Conservation (phyloP, 2,329 filamentous ascomycete species). For the Cyphellophora europaea region DNA sequence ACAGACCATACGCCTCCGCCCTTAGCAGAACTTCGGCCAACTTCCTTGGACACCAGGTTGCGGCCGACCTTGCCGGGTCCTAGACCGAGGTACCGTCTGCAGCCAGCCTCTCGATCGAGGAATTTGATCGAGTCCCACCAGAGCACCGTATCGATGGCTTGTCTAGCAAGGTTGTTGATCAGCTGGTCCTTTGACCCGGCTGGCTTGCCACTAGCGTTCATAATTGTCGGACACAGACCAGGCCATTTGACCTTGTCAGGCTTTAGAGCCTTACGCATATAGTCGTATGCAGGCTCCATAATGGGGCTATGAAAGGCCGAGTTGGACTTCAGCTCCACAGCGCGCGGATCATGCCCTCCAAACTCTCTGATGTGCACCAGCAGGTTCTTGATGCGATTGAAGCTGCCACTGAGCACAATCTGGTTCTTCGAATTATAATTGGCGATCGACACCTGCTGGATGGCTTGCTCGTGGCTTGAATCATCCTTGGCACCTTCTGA, state of each 20-base stretch:
- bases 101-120: constrained; percentile 71
- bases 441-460: constrained; percentile 80
- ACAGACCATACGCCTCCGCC: constrained; percentile 91
- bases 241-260: constrained; percentile 63
- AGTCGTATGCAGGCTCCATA: constrained; percentile 73
- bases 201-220: constrained; percentile 74
- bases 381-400: constrained; percentile 71
- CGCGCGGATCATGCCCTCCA: constrained; percentile 80
- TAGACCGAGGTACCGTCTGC: constrained; percentile 81
- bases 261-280: constrained; percentile 61
- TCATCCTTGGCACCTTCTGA: constrained; percentile 59
- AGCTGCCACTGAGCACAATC: constrained; percentile 83
- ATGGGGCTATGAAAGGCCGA: constrained; percentile 85
- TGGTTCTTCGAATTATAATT: constrained; percentile 96
- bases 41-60: constrained; percentile 90
- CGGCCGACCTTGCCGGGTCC: constrained; percentile 89
- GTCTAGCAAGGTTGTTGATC: constrained; percentile 67
- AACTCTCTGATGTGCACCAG: constrained; percentile 81
- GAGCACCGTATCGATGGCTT: constrained; percentile 81
- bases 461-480: constrained; percentile 58
- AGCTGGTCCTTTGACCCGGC: constrained; percentile 66
- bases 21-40: constrained; percentile 72
- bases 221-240: constrained; percentile 65
- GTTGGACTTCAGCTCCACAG: constrained; percentile 77
- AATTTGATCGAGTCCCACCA: constrained; percentile 95